Conservation (phyloP, 371 early-diverging fungal species). For the Mortierella sp. region DNA sequence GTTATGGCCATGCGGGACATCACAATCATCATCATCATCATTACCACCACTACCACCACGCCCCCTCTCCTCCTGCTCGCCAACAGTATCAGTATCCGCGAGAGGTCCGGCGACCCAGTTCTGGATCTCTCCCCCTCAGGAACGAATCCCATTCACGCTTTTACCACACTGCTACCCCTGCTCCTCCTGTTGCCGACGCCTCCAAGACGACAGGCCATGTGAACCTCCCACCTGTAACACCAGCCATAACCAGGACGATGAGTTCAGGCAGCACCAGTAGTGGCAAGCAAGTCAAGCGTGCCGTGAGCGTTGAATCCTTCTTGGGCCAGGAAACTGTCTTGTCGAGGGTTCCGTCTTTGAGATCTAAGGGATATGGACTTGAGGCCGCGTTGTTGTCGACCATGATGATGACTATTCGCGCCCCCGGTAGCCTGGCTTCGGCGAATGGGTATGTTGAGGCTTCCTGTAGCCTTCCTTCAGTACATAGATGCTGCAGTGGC, state of each 20-base stretch:
- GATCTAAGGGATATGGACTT: conserved; percentile 11
- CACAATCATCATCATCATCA: neutral
- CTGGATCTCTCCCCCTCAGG: neutral
- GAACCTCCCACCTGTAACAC: neutral
- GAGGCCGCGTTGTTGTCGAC: conserved; percentile 1
- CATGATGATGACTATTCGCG: neutral
- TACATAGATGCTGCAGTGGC: neutral
- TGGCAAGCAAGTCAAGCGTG: conserved; percentile 24
- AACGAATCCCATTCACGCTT: neutral
- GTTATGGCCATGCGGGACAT: neutral
- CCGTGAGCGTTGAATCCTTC: conserved; percentile 34
- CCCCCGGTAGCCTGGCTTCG: neutral
- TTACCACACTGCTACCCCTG: neutral
- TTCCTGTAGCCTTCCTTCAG: neutral
- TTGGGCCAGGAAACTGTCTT: conserved; percentile 8
- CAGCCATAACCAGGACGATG: too few species aligned
- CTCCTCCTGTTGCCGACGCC: neutral
- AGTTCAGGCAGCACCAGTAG: neutral
- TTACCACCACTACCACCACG: neutral
- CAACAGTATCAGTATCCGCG: conserved; percentile 5
- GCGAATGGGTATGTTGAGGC: too few species aligned
- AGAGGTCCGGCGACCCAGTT: neutral
- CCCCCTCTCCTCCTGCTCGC: neutral
- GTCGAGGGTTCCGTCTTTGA: conserved; percentile 16
- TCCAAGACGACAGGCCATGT: neutral